Evolutionary conservation across 176 grass and related monocot species (phyloP).

Genomic region (Themeda triandra): DNA sequence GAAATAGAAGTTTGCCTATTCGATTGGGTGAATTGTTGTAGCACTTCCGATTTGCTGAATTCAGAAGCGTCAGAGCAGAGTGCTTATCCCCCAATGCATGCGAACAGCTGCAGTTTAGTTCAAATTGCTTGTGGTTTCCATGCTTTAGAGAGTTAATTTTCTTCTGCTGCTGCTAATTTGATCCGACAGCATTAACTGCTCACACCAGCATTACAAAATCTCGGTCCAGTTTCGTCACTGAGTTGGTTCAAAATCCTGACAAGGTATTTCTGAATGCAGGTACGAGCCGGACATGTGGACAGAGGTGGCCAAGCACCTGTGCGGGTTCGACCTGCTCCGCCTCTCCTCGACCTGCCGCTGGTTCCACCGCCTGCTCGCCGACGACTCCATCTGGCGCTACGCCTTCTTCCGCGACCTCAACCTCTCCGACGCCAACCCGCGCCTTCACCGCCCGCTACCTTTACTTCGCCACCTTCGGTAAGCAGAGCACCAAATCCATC

Average conservation of each 20-base stretch:
- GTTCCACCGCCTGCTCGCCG: too few relatives aligned
- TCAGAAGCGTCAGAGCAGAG: neutral
- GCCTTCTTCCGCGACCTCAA: too few relatives aligned
- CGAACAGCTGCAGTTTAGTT: neutral
- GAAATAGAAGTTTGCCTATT: neutral
- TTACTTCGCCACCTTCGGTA: slow-evolving; percentile 70
- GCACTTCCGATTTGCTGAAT: neutral
- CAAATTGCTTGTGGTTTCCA: neutral
- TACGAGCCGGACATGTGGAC: too few relatives aligned
- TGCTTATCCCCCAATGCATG: too few relatives aligned
- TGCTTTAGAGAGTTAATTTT: neutral
- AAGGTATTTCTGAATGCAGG: too few relatives aligned
- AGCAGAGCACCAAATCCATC: neutral
- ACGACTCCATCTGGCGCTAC: too few relatives aligned
- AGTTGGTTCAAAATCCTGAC: neutral
- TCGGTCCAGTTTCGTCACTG: neutral
- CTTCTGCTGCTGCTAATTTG: neutral
- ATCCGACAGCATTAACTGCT: neutral
- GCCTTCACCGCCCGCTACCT: slow-evolving; percentile 34
- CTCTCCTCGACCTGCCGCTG: too few relatives aligned
- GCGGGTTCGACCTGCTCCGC: too few relatives aligned
- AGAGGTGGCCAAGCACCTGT: too few relatives aligned
- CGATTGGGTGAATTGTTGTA: neutral
- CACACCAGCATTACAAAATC: neutral
- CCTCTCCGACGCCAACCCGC: too few relatives aligned